Evolutionary conservation across 1,139 yeast species (phyloP), one percentile per base, ranked within the genome.

Genomic region (Yarrowia galli): DNA sequence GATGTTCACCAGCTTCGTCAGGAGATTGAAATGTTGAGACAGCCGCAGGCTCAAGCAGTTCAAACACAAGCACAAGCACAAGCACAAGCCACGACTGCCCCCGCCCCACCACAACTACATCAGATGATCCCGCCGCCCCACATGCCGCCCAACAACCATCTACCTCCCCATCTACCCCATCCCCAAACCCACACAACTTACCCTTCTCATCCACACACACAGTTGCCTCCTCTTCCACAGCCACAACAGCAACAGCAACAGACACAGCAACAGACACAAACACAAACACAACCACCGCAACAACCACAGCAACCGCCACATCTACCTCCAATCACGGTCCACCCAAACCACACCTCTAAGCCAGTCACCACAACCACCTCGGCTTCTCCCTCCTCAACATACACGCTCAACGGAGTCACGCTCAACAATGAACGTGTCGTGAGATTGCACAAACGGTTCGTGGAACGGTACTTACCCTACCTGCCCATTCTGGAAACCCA

Each of bases 1-100:
- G 98, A 93, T 73, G 92, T 92, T 20, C 93, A 89, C 73, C 93
- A 89, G 71, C 80, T 92, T 71, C 87, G 89, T 71, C 84, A 90
- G 42, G 91, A 91, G 78, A 89, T 92, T 68, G 95, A 90, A 73
- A 88, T 91, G 46, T 83, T 88, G 72, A 78, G 96, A 86, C 78
- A 75, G 65, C 68, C 72, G 3, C 68, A 69, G 63, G 69, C 73
- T n/a, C n/a, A n/a, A 36, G 74, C 73, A 15, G 67, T 71, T 0
- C 74, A 71, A 3, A 70, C 72, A 3, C 74, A 74, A 12, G 69
- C 72, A 67, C 36, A 43, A 20, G 16, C 38, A 16, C 35, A 5
- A 9, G 9, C 5, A 6, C 32, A 28, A 6, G 8, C 32, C 9
- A 5, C 32, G 32, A 28, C 32, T 28, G n/a, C n/a, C n/a, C 32